phyloP scores from a whole-genome alignment of 139 green algal genomes.

The Auxenochlorella protothecoides region DNA sequence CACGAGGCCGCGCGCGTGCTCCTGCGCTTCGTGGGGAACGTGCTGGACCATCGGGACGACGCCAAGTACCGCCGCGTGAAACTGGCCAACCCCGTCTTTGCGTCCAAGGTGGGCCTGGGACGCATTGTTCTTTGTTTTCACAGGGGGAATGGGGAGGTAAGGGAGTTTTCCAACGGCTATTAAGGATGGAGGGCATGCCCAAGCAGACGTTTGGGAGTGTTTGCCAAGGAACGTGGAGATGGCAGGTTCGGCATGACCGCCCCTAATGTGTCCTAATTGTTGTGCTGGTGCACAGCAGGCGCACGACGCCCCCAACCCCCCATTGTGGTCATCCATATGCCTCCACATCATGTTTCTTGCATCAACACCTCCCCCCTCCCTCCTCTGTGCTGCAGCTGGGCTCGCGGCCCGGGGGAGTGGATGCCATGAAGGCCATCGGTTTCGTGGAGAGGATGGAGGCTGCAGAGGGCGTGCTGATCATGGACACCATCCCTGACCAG shows the following conservation, averaged over 20 bases:
- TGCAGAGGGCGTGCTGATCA: constrained; percentile 6
- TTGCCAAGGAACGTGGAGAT: neutral
- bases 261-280: too few relatives aligned
- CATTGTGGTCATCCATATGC: too few relatives aligned
- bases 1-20: constrained; percentile 15
- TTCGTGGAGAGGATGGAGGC: constrained; percentile 24
- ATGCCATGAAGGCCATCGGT: constrained; percentile 23
- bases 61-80: constrained; percentile 23
- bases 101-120: neutral
- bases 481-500: constrained; percentile 4
- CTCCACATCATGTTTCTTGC: too few relatives aligned
- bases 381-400: constrained; percentile 4
- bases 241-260: too few relatives aligned
- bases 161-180: too few relatives aligned
- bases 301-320: too few relatives aligned
- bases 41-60: constrained; percentile 18
- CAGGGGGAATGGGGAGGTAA: too few relatives aligned
- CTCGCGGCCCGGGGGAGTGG: constrained; percentile 9
- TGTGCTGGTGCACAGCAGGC: too few relatives aligned
- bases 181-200: too few relatives aligned
- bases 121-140: too few relatives aligned
- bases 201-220: neutral
- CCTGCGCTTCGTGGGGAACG: constrained; percentile 20
- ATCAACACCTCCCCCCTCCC: neutral
- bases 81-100: constrained; percentile 6